Base-by-base conservation (phyloP, 371 early-diverging fungal species). In the Mortierella sp. region DNA sequence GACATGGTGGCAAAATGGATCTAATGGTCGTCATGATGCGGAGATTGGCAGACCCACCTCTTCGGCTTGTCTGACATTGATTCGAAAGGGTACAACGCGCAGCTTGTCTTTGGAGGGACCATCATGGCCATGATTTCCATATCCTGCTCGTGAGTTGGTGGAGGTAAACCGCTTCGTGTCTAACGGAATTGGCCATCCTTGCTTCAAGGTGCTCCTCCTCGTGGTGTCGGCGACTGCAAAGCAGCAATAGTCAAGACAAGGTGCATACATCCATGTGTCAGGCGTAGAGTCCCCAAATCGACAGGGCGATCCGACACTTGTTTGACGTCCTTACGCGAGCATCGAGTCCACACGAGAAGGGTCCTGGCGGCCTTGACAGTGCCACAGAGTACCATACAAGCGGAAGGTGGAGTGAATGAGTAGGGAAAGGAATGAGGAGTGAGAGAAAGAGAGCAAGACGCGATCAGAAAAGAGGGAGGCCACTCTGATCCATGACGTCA, bases 51-150 rank as follows among this genome's bases (percentile, higher is more conserved):
- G n/a, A 34, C 53, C 39, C 63, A 86, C 88, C 67, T 84, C 80
- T 45, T 85, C 83, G 1, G 88, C 86, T 39, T 85, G 85, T 46
- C 80, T 80, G n/a, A 82, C 78, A 55, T 84, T 84, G 64, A 86
- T 84, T 21, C 70, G 71, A 52, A 88, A 88, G 4, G 88, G 86
- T 19, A 88, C 83, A 4, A 81, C 73, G 28, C 82, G 80, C 2
- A 88, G 29, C 61, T 88, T 88, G 25, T 83, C 81, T 14, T 63
- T 61, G 4, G 71, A 22, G 1, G 88, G 86, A 0, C 86, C 86
- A 7, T 79, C 73, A 13, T 43, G 13, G 9, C 16, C 27, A 0
- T 47, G 63, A n/a, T 55, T n/a, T 13, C 67, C 67, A 51, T 66
- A 51, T 27, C 62, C 50, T 37, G 73, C 48, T 41, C 53, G 55